A percentile compares a stretch with the other conserved stretches of the same genome.
Evolutionary conservation across 306 rosid genomes (phyloP).

Genomic region (Coriaria nepalensis): DNA sequence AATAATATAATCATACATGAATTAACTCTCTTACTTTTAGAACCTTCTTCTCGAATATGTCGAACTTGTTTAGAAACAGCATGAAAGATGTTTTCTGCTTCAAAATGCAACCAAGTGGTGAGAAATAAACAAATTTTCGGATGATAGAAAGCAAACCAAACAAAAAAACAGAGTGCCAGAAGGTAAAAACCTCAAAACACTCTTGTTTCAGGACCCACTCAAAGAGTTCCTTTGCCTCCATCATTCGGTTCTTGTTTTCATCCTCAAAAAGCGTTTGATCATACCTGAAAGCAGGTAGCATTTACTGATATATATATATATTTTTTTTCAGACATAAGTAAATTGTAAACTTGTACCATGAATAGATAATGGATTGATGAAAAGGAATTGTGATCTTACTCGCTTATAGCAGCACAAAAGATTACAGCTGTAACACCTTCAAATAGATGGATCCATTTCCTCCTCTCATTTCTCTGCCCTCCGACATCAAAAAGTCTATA

Average conservation of each 20-base stretch:
- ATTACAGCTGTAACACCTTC: conserved; percentile 98
- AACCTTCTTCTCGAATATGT: conserved; percentile 91
- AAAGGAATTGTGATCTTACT: conserved; percentile 40
- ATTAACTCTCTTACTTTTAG: conserved; percentile 46
- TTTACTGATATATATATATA: too few species aligned
- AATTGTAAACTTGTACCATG: neutral
- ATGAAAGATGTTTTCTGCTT: conserved; percentile 93
- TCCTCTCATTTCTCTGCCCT: conserved; percentile 98
- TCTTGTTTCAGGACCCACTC: conserved; percentile 96
- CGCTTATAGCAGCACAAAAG: conserved; percentile 97
- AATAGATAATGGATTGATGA: conserved; percentile 1
- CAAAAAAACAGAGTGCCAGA: neutral
- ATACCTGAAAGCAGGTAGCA: conserved; percentile 45
- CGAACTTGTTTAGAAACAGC: conserved; percentile 94
- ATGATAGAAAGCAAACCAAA: too few species aligned
- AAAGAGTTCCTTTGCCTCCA: conserved; percentile 90
- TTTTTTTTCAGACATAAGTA: neutral
- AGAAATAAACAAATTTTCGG: neutral
- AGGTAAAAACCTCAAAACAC: conserved; percentile 72
- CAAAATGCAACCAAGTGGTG: conserved; percentile 2
- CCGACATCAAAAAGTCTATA: conserved; percentile 96
- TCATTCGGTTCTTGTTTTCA: conserved; percentile 86
- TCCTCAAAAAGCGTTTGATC: conserved; percentile 98
- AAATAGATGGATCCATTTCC: conserved; percentile 99
- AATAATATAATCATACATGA: neutral